Percentiles rank a stretch among this genome's conserved stretches.
phyloP scores from a whole-genome alignment of 1,284 basidiomycete species.

The Ganoderma meredithae region DNA sequence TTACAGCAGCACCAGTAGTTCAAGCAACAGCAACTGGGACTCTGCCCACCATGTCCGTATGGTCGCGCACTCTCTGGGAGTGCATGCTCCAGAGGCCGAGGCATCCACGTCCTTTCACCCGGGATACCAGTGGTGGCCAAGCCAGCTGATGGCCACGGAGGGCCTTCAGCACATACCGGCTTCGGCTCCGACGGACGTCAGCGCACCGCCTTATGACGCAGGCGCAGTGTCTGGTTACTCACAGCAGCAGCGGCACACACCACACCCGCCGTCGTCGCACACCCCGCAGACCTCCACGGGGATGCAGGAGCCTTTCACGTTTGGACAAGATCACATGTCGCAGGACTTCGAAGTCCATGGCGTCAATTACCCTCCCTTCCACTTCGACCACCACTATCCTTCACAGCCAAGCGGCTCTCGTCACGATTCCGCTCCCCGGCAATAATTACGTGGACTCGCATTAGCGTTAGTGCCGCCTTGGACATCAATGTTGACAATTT shows the following conservation, averaged over 20 bases:
- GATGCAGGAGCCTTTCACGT: slow-evolving; percentile 39
- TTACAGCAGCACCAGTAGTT: slow-evolving; percentile 21
- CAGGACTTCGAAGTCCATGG: slow-evolving; percentile 33
- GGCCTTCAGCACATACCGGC: slow-evolving; percentile 26
- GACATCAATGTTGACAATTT: not conserved
- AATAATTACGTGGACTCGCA: slow-evolving; percentile 1
- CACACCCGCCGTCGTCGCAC: not conserved
- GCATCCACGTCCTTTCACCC: slow-evolving; percentile 70
- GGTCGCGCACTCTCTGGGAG: slow-evolving; percentile 76
- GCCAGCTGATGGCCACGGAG: slow-evolving; percentile 26
- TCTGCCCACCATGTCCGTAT: slow-evolving; percentile 66
- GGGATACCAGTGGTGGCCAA: slow-evolving; percentile 80
- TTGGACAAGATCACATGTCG: slow-evolving; percentile 37
- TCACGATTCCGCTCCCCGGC: slow-evolving; percentile 11
- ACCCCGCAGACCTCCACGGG: not conserved
- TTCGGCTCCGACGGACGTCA: slow-evolving; percentile 32
- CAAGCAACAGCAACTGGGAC: slow-evolving; percentile 47
- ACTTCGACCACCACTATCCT: slow-evolving; percentile 10
- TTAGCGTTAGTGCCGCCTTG: not conserved
- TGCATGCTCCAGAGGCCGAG: slow-evolving; percentile 66
- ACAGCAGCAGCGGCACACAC: slow-evolving; percentile 8
- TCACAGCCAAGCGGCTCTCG: slow-evolving; percentile 8
- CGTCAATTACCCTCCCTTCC: slow-evolving; percentile 30
- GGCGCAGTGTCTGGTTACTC: slow-evolving; percentile 24
- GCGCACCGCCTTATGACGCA: slow-evolving; percentile 29